These are phyloP conservation scores for Sporothrix dimorphospora DNA, from an alignment of 2,329 filamentous ascomycete genomes.

Conservation along the genomic window DNA sequence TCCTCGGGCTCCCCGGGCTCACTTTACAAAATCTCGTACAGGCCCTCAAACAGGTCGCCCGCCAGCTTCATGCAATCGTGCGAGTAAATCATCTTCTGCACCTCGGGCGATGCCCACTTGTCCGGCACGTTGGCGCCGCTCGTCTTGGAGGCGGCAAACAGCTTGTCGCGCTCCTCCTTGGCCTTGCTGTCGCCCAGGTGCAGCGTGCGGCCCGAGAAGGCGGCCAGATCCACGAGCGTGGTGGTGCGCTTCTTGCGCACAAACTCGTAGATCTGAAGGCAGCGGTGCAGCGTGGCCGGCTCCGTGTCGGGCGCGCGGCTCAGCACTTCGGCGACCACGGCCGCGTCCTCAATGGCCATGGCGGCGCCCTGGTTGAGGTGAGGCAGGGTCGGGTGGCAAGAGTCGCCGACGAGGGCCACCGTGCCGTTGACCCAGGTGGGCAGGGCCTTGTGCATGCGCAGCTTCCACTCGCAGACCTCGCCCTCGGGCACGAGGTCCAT, in stretches of 20 bases:
- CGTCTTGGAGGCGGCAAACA: slow-evolving; percentile 54
- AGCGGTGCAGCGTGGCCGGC: slow-evolving; percentile 48
- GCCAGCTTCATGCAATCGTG: slow-evolving; percentile 63
- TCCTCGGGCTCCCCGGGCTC: no score
- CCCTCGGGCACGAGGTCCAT: slow-evolving; percentile 63
- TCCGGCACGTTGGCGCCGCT: slow-evolving; percentile 59
- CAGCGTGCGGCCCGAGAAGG: slow-evolving; percentile 55
- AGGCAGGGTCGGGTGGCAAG: slow-evolving; percentile 68
- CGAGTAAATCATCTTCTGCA: slow-evolving; percentile 67
- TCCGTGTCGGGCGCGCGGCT: slow-evolving; percentile 39
- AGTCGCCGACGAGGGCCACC: slow-evolving; percentile 63
- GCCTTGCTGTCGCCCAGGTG: slow-evolving; percentile 62
- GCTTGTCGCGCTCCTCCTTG: slow-evolving; percentile 60
- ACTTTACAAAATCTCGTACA: slow-evolving; percentile 42
- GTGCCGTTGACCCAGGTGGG: slow-evolving; percentile 61
- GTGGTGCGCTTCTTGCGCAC: slow-evolving; percentile 59
- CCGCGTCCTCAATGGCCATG: slow-evolving; percentile 69
- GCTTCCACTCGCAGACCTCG: slow-evolving; percentile 67
- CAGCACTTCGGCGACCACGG: slow-evolving; percentile 59
- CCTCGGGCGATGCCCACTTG: slow-evolving; percentile 71
- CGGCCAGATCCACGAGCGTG: slow-evolving; percentile 57
- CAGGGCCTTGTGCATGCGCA: slow-evolving; percentile 61
- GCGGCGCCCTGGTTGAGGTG: slow-evolving; percentile 69
- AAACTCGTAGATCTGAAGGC: slow-evolving; percentile 58
- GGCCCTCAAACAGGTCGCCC: slow-evolving; percentile 53